phyloP scores from a whole-genome alignment of 2,329 filamentous ascomycete species.

The Xylaria sp. region DNA sequence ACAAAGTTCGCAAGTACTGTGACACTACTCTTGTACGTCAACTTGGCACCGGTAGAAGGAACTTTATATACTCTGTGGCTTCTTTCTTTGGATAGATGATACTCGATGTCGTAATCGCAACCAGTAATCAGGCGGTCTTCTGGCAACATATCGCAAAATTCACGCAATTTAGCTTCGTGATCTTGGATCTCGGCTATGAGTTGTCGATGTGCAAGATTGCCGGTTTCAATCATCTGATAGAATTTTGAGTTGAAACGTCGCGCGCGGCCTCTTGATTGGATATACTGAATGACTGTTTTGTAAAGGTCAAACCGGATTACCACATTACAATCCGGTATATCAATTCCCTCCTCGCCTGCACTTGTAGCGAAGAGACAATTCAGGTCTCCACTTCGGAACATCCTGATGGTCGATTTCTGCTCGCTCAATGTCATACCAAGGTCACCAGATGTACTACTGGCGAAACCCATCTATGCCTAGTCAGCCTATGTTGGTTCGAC shows the following conservation, averaged over 20 bases:
- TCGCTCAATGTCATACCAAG: constrained; percentile 75
- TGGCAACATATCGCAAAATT: constrained; percentile 80
- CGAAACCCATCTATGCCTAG: constrained; percentile 51
- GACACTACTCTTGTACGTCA: constrained; percentile 82
- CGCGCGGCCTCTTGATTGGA: constrained; percentile 91
- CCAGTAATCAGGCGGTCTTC: constrained; percentile 76
- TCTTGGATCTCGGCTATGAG: constrained; percentile 69
- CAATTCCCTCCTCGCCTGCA: constrained; percentile 74
- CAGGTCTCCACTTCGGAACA: constrained; percentile 67
- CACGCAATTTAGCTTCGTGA: constrained; percentile 73
- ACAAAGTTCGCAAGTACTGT: constrained; percentile 79
- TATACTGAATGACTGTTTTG: constrained; percentile 90
- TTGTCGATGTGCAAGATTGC: constrained; percentile 70
- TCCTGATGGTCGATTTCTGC: constrained; percentile 78
- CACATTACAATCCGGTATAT: constrained; percentile 75
- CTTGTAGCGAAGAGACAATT: constrained; percentile 76
- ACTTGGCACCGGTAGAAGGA: constrained; percentile 75
- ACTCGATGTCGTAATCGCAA: constrained; percentile 66
- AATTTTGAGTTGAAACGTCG: constrained; percentile 82
- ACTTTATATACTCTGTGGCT: constrained; percentile 68
- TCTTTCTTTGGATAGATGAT: constrained; percentile 63
- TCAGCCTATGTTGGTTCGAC: constrained; percentile 37
- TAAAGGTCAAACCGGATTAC: constrained; percentile 86
- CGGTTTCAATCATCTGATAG: constrained; percentile 82
- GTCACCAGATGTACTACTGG: constrained; percentile 63